Evolutionary conservation across 176 grass and related monocot species (phyloP), one percentile per base, ranked within the genome.

Genomic region (Oryza officinalis): DNA sequence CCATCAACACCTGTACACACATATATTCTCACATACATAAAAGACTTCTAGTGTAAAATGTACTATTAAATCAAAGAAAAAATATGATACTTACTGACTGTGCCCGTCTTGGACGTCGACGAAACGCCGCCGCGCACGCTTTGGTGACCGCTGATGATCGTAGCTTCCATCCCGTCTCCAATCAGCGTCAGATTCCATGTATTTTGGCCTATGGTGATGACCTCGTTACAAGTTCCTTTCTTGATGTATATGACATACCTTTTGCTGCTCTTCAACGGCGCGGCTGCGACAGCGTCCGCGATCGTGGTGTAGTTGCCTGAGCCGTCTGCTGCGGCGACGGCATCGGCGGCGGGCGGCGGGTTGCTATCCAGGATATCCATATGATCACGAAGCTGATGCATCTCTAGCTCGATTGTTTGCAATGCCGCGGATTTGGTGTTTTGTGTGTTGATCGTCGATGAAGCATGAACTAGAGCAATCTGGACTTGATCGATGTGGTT

Each of bases 41-140:
- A 11, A 5, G 4, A 40, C 1, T 9, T 40, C 1, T 0, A 41
- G 40, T 35, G 33, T 50, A 50, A 17, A 50, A 6, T 14, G 4
- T 50, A 50, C 4, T 17, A 6, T 50, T 5, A 2, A 50, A 50
- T 50, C 4, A 5, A 20, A 54, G 17, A 52, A 20, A 17, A 18
- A 72, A 66, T n/a, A 83, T 27, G 75, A 13, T 14, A 86, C 82
- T 88, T 10, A 89, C 87, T 60, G 1, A 92, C 23, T 13, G 88
- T 83, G 3, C 64, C 70, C 0, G 75, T 81, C 0, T 72, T 4
- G 14, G 45, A 23, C 5, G 84, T 92, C 0, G 28, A 15, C 50
- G 17, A 15, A 70, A 20, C 28, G 5, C 66, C 66, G 14, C 77
- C 76, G 3, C 45, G 13, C 2, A 27, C 22, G 44, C 80, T 85